Base-by-base conservation (phyloP, 768 basidiomycete genomes). In the Mycena capillaripes region DNA sequence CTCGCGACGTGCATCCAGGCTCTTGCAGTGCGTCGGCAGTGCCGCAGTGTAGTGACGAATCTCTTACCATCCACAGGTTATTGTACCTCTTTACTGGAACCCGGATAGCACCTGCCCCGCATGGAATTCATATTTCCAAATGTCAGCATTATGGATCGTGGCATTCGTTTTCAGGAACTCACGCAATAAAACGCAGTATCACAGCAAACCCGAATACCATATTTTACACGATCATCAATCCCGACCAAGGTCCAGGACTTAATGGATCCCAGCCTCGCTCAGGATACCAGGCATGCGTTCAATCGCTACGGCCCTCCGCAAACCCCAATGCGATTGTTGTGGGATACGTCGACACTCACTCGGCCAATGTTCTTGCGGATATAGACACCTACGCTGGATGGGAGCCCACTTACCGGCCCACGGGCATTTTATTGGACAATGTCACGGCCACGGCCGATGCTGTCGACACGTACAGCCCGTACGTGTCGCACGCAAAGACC, bases 381-480 rank as follows among this genome's bases (percentile, higher is more conserved):
- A 69, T 81, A 52, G 48, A 75, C 32, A 76, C 75, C 12, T 81
- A 81, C 63, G 77, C 73, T 2, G 70, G 65, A 4, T 81, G 81
- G 81, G 69, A 63, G 1, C 38, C 53, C 44, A 57, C 77, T 23
- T 81, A 76, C 61, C 63, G 72, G 3, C 74, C 74, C 0, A 70
- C 73, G 23, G 81, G 81, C 10, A 79, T 81, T 21, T 81, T 80
- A 72, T 78, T 81, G 64, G 81, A 81, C 57, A 61, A 78, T 48
- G 76, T 77, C 3, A 56, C 67, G n/a, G 70, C 76, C 8, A 62
- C 68, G 30, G 52, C 50, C 7, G 48, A 30, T 16, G 38, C 4
- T 27, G 34, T 70, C 16, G 12, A 50, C 21, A 71, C 57, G 38
- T 80, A 80, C 53, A 56, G 73, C 27, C 44, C 21, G 8, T 79